phyloP scores from a whole-genome alignment of 2,329 filamentous ascomycete species.

The Claviceps spartinae region DNA sequence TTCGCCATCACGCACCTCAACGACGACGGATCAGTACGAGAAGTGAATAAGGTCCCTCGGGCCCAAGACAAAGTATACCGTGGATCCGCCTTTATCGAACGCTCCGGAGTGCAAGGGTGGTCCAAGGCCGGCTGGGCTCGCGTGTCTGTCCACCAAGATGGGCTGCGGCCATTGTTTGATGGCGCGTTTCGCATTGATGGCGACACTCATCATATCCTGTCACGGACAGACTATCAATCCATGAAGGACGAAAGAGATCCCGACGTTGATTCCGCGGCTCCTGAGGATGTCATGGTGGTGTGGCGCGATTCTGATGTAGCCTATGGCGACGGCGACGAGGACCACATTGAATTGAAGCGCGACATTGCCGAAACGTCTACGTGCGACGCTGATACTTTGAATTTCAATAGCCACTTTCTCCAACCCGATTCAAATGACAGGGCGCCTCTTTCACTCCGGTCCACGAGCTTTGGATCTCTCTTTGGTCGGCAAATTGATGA shows the following conservation, averaged over 20 bases:
- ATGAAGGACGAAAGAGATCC: slow-evolving; percentile 64
- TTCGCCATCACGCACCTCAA: slow-evolving; percentile 62
- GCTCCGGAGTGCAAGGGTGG: slow-evolving; percentile 50
- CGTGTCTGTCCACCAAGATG: slow-evolving; percentile 65
- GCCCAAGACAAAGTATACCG: slow-evolving; percentile 71
- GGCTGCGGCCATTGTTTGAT: slow-evolving; percentile 68
- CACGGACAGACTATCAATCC: slow-evolving; percentile 56
- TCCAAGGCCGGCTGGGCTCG: slow-evolving; percentile 76
- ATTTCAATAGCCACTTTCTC: slow-evolving; percentile 63
- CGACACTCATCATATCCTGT: slow-evolving; percentile 78
- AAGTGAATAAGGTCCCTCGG: slow-evolving; percentile 57
- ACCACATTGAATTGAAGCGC: slow-evolving; percentile 52
- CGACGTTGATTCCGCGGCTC: slow-evolving; percentile 35
- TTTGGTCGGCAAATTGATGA: slow-evolving; percentile 65
- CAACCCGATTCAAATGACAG: slow-evolving; percentile 48
- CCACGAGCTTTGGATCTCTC: slow-evolving; percentile 49
- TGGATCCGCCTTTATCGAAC: slow-evolving; percentile 60
- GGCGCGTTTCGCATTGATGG: slow-evolving; percentile 72
- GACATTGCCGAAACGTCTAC: slow-evolving; percentile 29
- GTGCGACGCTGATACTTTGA: slow-evolving; percentile 63
- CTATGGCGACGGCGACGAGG: slow-evolving; percentile 14
- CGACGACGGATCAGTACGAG: slow-evolving; percentile 53
- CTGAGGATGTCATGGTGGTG: slow-evolving; percentile 70
- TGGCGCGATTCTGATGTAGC: slow-evolving; percentile 83
- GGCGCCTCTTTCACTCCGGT: slow-evolving; percentile 33